Percentiles rank a stretch among this genome's conserved stretches.
Evolutionary conservation across 129 eudicot species (phyloP).

Genomic region (Escallonia rubra): DNA sequence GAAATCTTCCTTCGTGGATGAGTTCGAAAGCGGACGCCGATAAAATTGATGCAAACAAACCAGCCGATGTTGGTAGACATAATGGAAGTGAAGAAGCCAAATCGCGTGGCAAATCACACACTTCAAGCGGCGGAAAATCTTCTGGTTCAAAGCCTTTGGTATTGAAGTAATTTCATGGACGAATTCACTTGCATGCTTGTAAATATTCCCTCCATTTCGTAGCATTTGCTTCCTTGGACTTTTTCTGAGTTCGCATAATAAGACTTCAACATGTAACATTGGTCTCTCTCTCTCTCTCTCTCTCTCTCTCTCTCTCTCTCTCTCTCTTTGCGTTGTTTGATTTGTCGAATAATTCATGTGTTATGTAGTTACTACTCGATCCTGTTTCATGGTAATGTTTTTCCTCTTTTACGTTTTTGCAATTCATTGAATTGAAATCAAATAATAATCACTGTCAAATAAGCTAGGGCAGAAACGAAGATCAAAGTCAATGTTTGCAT

Average conservation of each 20-base stretch:
- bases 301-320: neutral
- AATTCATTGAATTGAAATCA: too few relatives aligned
- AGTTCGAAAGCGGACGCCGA: constrained; percentile 42
- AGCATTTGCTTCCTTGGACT: neutral
- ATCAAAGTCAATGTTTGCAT: too few relatives aligned
- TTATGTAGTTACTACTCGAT: too few relatives aligned
- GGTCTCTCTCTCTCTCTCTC: neutral
- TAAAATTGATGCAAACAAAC: constrained; percentile 13
- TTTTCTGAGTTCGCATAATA: neutral
- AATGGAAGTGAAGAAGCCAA: constrained; percentile 17
- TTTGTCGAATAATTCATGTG: too few relatives aligned
- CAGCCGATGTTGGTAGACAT: constrained; percentile 2
- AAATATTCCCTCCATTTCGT: neutral
- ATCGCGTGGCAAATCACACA: constrained; percentile 15
- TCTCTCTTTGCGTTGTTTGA: neutral
- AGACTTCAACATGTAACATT: neutral
- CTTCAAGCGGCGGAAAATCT: constrained; percentile 11
- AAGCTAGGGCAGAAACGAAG: too few relatives aligned
- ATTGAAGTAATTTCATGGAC: constrained; percentile 4
- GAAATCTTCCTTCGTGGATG: constrained; percentile 82
- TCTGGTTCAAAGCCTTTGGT: constrained; percentile 62
- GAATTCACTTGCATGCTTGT: neutral
- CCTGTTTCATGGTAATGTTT: too few relatives aligned
- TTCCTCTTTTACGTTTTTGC: too few relatives aligned
- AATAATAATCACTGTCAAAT: too few relatives aligned